Percentiles rank a stretch among this genome's conserved stretches.
Evolutionary conservation across 2,329 filamentous ascomycete genomes (phyloP).

Genomic region (Macrophomina phaseolina): DNA sequence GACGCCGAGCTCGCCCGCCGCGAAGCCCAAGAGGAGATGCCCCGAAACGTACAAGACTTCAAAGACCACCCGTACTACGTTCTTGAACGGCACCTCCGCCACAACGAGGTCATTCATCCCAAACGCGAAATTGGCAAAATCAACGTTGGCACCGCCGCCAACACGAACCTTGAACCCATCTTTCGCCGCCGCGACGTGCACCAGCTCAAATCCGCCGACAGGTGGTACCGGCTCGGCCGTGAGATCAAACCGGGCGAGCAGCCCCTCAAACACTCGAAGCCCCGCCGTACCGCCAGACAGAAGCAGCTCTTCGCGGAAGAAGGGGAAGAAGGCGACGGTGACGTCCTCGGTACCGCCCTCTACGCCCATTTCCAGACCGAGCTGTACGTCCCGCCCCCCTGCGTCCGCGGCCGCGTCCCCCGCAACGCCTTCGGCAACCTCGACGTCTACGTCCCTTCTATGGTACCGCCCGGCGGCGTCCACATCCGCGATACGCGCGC

Average conservation of each 20-base stretch:
- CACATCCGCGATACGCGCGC: slow-evolving; percentile 66
- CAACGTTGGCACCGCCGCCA: slow-evolving; percentile 65
- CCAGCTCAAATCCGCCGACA: slow-evolving; percentile 76
- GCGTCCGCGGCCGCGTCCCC: slow-evolving; percentile 73
- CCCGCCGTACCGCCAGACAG: slow-evolving; percentile 38
- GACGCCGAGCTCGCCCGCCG: slow-evolving; percentile 74
- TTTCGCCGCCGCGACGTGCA: slow-evolving; percentile 84
- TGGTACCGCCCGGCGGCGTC: slow-evolving; percentile 66
- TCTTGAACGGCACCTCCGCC: slow-evolving; percentile 80
- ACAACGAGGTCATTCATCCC: slow-evolving; percentile 81
- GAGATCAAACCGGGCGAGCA: slow-evolving; percentile 78
- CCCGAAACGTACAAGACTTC: slow-evolving; percentile 83
- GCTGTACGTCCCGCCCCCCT: slow-evolving; percentile 75
- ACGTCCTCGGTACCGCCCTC: slow-evolving; percentile 57
- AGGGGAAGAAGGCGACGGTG: slow-evolving; percentile 41
- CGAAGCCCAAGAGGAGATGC: slow-evolving; percentile 78
- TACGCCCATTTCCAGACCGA: slow-evolving; percentile 69
- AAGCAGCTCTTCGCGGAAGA: slow-evolving; percentile 18
- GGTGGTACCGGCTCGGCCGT: slow-evolving; percentile 88
- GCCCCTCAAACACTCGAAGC: slow-evolving; percentile 72
- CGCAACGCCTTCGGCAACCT: slow-evolving; percentile 68
- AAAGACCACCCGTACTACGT: slow-evolving; percentile 79
- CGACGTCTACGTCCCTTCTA: slow-evolving; percentile 67
- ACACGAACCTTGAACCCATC: slow-evolving; percentile 72
- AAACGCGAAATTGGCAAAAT: slow-evolving; percentile 78